Base-by-base conservation (phyloP, 345 rosid species). In the Eucalyptus pauciflora region DNA sequence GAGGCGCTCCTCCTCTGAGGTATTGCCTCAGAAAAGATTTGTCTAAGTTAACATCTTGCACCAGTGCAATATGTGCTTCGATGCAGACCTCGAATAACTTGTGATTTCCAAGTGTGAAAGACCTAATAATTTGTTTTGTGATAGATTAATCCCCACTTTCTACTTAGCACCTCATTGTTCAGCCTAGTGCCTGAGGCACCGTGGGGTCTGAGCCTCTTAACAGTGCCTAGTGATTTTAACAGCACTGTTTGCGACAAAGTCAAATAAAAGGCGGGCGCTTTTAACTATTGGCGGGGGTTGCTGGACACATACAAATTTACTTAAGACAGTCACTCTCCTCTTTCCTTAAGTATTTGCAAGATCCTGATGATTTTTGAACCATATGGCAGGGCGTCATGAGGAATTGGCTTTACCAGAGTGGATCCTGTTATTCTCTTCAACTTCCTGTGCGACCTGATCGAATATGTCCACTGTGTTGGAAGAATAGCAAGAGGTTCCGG, bases 401-500 rank as follows among this genome's bases (percentile, higher is more conserved):
- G 96, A 88, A 94, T 96, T 20, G 95, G 93, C 93, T 96, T 96
- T 92, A 87, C 92, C 8, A 94, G 95, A 86, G 99, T 97, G 88
- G 95, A 96, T 92, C 99, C 95, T 86, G 97, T 96, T n/a, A 89
- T 97, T 50, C 98, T 96, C 25, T 94, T 97, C 83, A 97, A 97
- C 92, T 97, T 94, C 49, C 98, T 98, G 3, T 96, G 99, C 18
- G 95, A 97, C 79, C 99, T 96, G 37, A 97, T 99, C 89, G 95
- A 97, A 92, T 96, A 96, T 20, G 98, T 97, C 11, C 95, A 96
- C 7, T 95, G 3, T 24, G 29, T 52, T 52, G 58, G 58, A 52
- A 52, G 58, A 24, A 96, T 97, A 29, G 99, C 99, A 13, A 94
- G 98, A 92, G 99, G 98, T 22, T 97, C 97, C 5, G 92, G 94